Conservation (phyloP, 1,284 basidiomycete species). For the Cryptococcus sp. region DNA sequence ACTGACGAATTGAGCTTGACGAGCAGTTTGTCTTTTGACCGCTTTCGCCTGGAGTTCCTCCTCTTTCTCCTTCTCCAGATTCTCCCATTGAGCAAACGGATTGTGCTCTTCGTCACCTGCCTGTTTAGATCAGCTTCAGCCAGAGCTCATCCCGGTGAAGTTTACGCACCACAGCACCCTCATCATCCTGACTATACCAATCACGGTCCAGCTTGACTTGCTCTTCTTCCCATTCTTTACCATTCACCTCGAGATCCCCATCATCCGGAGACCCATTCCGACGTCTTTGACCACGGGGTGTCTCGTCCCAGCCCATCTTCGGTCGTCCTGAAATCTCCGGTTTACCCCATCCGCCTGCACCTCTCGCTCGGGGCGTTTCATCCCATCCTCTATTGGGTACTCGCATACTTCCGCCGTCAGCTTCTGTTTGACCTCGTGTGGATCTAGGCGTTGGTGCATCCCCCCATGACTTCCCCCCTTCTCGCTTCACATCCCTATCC, state of each 20-base stretch:
- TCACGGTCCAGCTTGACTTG: conserved; percentile 82
- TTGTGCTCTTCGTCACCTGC: conserved; percentile 85
- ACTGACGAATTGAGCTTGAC: conserved; percentile 87
- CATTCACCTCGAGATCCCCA: conserved; percentile 39
- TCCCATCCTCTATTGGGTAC: conserved; percentile 88
- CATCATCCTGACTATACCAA: conserved; percentile 89
- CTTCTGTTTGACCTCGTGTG: conserved; percentile 55
- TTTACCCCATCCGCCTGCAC: conserved; percentile 24
- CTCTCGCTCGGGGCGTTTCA: conserved; percentile 66
- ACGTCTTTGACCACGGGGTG: conserved; percentile 63
- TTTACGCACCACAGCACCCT: conserved; percentile 62
- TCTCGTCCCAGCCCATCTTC: conserved; percentile 73
- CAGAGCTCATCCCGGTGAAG: background rate
- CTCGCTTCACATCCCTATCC: conserved; percentile 11
- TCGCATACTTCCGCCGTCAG: conserved; percentile 75
- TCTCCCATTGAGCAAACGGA: conserved; percentile 86
- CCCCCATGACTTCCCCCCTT: conserved; percentile 39
- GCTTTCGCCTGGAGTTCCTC: conserved; percentile 74
- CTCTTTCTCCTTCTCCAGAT: conserved; percentile 65
- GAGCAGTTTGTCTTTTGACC: conserved; percentile 80
- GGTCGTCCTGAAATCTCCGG: conserved; percentile 6
- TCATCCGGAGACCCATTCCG: conserved; percentile 54
- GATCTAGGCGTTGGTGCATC: conserved; percentile 61
- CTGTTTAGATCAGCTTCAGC: conserved; percentile 18
- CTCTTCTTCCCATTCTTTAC: conserved; percentile 76